These are phyloP conservation scores for Esteya vermicola DNA, from an alignment of 2,329 filamentous ascomycete genomes.

Conservation along the genomic window DNA sequence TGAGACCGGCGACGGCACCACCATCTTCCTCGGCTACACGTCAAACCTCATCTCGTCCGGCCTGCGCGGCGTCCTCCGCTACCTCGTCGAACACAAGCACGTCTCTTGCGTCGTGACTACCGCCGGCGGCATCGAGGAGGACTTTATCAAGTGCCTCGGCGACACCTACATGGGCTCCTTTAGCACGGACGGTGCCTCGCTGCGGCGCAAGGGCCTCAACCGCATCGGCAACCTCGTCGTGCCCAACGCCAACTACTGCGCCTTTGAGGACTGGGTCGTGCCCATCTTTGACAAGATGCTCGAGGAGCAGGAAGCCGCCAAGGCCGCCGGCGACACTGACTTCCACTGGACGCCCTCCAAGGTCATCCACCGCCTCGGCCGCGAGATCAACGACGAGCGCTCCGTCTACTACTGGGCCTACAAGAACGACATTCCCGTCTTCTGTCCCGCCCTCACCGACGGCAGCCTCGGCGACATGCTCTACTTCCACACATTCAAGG, in stretches of 20 bases:
- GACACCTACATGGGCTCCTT: conserved; percentile 90
- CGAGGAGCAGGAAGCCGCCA: conserved; percentile 69
- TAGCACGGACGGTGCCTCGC: conserved; percentile 56
- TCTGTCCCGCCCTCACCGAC: conserved; percentile 91
- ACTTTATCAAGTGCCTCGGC: conserved; percentile 95
- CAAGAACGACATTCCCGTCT: conserved; percentile 92
- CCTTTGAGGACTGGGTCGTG: conserved; percentile 94
- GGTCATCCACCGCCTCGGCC: conserved; percentile 76
- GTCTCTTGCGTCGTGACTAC: conserved; percentile 91
- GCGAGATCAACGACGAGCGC: conserved; percentile 83
- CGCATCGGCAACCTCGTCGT: conserved; percentile 92
- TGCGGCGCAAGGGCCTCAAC: conserved; percentile 80
- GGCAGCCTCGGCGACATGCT: conserved; percentile 95
- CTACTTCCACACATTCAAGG: conserved; percentile 94
- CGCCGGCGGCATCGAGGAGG: conserved; percentile 89
- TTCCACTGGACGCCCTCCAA: conserved; percentile 90
- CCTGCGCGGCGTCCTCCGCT: conserved; percentile 79
- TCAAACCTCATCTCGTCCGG: conserved; percentile 96
- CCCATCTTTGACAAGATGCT: conserved; percentile 93
- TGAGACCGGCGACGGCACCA: conserved; percentile 65
- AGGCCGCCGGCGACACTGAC: conserved; percentile 34
- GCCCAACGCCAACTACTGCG: conserved; percentile 93
- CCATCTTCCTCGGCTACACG: conserved; percentile 94
- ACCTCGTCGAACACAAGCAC: conserved; percentile 83
- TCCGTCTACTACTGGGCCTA: conserved; percentile 97